Evolutionary conservation across 2,329 filamentous ascomycete species (phyloP).

Genomic region (Diaporthe eres): DNA sequence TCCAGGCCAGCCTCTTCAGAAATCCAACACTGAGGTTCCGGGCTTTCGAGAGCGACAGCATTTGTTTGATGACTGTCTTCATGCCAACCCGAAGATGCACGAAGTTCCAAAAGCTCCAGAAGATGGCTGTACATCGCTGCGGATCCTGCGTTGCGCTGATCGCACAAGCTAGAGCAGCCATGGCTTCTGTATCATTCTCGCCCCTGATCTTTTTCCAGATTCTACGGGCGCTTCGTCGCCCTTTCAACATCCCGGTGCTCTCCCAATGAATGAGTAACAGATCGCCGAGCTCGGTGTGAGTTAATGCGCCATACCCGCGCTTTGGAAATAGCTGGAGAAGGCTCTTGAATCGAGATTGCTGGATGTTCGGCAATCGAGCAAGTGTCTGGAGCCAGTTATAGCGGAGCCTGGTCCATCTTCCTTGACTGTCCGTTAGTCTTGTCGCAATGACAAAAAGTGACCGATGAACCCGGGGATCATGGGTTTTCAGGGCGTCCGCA

Average conservation of each 20-base stretch:
- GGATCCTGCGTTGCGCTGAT: slow-evolving; percentile 39
- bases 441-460: slow-evolving; percentile 28
- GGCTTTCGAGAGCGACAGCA: slow-evolving; percentile 44
- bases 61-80: slow-evolving; percentile 43
- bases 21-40: slow-evolving; percentile 28
- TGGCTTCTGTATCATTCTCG: slow-evolving; percentile 42
- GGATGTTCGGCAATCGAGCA: slow-evolving; percentile 43
- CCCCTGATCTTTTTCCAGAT: slow-evolving; percentile 38
- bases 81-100: slow-evolving; percentile 41
- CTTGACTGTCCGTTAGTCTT: slow-evolving; percentile 4
- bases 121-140: slow-evolving; percentile 36
- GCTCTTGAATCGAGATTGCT: slow-evolving; percentile 28
- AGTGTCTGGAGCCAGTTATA: slow-evolving; percentile 48
- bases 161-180: slow-evolving; percentile 48
- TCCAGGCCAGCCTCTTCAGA: slow-evolving; percentile 45
- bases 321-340: slow-evolving; percentile 38
- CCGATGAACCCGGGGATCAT: slow-evolving; percentile 26
- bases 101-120: slow-evolving; percentile 44
- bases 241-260: slow-evolving; percentile 47
- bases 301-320: slow-evolving; percentile 42
- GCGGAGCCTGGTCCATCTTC: slow-evolving; percentile 35
- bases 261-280: slow-evolving; percentile 51
- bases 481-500: slow-evolving; percentile 29
- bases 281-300: slow-evolving; percentile 45
- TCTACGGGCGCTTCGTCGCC: neutral